phyloP scores from a whole-genome alignment of 345 rosid genomes.

The Chamaenerion angustifolium region DNA sequence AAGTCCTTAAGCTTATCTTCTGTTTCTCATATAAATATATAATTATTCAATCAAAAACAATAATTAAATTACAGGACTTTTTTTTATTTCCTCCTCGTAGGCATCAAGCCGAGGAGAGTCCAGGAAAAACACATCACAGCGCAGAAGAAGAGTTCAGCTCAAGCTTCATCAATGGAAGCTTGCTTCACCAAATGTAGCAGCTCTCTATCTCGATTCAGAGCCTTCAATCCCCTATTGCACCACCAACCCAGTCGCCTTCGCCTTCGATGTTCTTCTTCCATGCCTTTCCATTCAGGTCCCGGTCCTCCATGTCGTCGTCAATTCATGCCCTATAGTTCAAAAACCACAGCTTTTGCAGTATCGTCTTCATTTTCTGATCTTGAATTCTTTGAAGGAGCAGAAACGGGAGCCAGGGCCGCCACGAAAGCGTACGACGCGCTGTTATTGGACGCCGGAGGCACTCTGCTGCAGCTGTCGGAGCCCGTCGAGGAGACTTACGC shows the following conservation, averaged over 20 bases:
- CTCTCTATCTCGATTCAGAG: conserved; percentile 25
- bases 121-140: too few species aligned
- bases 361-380: neutral
- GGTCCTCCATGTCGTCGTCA: neutral
- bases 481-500: conserved; percentile 79
- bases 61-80: too few species aligned
- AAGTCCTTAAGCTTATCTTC: too few species aligned
- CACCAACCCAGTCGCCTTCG: conserved; percentile 7
- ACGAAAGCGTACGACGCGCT: conserved; percentile 60
- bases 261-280: conserved; percentile 18
- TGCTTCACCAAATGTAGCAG: conserved; percentile 34
- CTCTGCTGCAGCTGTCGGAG: conserved; percentile 58
- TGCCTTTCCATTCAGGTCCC: conserved; percentile 29
- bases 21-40: too few species aligned
- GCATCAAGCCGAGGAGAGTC: too few species aligned
- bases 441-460: conserved; percentile 82
- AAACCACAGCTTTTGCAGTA: neutral
- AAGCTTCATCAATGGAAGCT: conserved; percentile 36
- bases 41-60: too few species aligned
- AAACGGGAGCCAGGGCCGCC: conserved; percentile 16
- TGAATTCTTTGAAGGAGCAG: neutral
- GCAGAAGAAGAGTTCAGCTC: too few species aligned
- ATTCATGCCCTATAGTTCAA: too few species aligned
- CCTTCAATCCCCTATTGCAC: conserved; percentile 23
- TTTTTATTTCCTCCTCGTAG: neutral